Evolutionary conservation across 305 asterid species (phyloP).

Genomic region (Solanum hybrid): DNA sequence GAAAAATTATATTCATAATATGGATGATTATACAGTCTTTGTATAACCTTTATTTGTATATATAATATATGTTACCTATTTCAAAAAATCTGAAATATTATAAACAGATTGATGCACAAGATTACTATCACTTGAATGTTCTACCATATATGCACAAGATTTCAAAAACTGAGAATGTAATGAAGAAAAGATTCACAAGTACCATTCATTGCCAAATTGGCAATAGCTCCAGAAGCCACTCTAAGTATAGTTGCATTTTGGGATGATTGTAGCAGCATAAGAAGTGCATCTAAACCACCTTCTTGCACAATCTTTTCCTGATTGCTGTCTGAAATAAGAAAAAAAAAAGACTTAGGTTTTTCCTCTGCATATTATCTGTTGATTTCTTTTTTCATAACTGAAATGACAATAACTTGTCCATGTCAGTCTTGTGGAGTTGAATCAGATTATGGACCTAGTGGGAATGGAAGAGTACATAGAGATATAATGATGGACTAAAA

Average conservation of each 20-base stretch:
- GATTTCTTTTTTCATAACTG: not conserved
- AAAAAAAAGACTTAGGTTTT: not conserved
- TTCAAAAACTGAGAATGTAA: not conserved
- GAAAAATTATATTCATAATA: not conserved
- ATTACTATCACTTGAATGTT: not conserved
- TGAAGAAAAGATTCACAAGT: slow-evolving; percentile 11
- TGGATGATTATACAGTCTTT: not conserved
- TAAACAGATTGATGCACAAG: not conserved
- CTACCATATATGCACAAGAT: not conserved
- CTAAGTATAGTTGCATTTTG: slow-evolving; percentile 66
- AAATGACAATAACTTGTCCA: not conserved
- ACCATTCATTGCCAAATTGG: slow-evolving; percentile 96
- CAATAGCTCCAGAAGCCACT: slow-evolving; percentile 96
- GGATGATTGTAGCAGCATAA: slow-evolving; percentile 67
- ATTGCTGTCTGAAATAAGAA: slow-evolving; percentile 53
- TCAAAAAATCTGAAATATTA: not conserved
- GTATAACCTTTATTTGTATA: not conserved
- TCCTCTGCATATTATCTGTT: not conserved
- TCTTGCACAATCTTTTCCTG: slow-evolving; percentile 78
- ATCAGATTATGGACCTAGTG: not conserved
- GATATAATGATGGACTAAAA: not conserved
- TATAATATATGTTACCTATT: not conserved
- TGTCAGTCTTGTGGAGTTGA: not conserved
- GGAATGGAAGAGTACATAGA: not conserved
- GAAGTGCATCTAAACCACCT: slow-evolving; percentile 85